A percentile compares a stretch with the other conserved stretches of the same genome.
phyloP scores from a whole-genome alignment of 805 yeast genomes.

The Teunomyces cretensis region DNA sequence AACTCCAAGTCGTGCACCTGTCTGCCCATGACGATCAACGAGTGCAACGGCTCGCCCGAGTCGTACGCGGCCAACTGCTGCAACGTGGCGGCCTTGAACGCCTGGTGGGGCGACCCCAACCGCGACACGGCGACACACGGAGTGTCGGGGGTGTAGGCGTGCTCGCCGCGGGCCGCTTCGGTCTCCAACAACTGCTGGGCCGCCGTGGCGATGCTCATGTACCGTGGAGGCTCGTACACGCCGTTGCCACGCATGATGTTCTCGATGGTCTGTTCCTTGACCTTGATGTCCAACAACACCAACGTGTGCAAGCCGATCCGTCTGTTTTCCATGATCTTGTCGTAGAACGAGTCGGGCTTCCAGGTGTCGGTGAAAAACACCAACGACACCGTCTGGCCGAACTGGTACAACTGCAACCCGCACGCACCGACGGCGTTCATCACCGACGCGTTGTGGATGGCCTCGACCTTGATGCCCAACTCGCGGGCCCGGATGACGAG shows the following conservation, averaged over 20 bases:
- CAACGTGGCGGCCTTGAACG: constrained; percentile 81
- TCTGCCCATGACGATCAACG: constrained; percentile 86
- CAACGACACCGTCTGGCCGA: constrained; percentile 96
- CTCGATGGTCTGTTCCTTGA: constrained; percentile 93
- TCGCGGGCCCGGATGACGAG: constrained; percentile 89
- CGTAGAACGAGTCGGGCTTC: constrained; percentile 96
- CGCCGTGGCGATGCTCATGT: constrained; percentile 89
- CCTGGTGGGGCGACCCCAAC: constrained; percentile 82
- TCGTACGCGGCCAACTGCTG: constrained; percentile 77
- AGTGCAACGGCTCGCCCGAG: constrained; percentile 92
- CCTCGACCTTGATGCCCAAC: constrained; percentile 70
- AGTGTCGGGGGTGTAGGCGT: constrained; percentile 80
- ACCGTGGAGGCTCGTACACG: constrained; percentile 95
- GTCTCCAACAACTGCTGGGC: constrained; percentile 85
- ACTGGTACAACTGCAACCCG: constrained; percentile 90
- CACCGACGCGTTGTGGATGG: constrained; percentile 92
- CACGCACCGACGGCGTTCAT: constrained; percentile 99
- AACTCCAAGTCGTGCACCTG: constrained; percentile 91
- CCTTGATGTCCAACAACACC: constrained; percentile 86
- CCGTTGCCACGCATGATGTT: constrained; percentile 90
- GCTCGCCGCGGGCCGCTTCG: constrained; percentile 72
- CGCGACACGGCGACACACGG: constrained; percentile 95
- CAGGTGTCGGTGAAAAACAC: constrained; percentile 94
- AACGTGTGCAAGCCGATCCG: constrained; percentile 89
- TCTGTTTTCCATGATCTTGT: constrained; percentile 85